A percentile compares a stretch with the other conserved stretches of the same genome.
phyloP scores from a whole-genome alignment of 192 early-diverging fungal species.

The Mortierella antarctica region DNA sequence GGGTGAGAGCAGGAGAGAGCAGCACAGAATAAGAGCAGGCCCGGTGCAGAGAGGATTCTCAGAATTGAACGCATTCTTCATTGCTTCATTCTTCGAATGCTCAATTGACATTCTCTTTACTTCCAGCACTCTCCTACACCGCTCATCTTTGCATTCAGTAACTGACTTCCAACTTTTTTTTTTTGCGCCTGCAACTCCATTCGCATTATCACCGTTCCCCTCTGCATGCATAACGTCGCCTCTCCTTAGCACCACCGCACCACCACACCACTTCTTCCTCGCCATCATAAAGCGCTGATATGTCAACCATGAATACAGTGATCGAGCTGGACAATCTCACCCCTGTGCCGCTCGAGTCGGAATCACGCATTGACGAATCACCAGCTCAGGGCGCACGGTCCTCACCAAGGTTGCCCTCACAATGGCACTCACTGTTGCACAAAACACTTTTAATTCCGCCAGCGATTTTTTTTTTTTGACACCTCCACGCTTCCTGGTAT shows the following conservation, averaged over 20 bases:
- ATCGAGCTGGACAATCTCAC: slow-evolving; percentile 5
- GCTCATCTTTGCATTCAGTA: not conserved
- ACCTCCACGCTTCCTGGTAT: not conserved
- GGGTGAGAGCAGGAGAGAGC: not conserved
- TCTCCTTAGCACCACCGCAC: not conserved
- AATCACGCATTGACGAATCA: not conserved
- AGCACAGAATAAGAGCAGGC: not conserved
- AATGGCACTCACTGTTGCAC: too few species aligned
- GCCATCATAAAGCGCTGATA: not conserved
- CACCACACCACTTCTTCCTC: not conserved
- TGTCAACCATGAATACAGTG: not conserved
- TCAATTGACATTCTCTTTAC: slow-evolving; percentile 2
- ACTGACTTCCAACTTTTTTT: not conserved
- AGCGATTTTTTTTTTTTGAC: not conserved
- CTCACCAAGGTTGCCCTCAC: not conserved
- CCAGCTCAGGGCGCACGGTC: not conserved
- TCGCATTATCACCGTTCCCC: not conserved
- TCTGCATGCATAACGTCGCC: not conserved
- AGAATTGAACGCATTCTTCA: not conserved
- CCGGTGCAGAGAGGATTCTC: not conserved
- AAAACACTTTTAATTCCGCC: too few species aligned
- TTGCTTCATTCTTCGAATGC: not conserved
- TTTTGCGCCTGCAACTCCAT: not conserved
- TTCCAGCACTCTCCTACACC: not conserved
- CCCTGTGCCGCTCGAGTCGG: not conserved